Evolutionary conservation across 768 basidiomycete species (phyloP).

Genomic region (Hygrophorus russula): DNA sequence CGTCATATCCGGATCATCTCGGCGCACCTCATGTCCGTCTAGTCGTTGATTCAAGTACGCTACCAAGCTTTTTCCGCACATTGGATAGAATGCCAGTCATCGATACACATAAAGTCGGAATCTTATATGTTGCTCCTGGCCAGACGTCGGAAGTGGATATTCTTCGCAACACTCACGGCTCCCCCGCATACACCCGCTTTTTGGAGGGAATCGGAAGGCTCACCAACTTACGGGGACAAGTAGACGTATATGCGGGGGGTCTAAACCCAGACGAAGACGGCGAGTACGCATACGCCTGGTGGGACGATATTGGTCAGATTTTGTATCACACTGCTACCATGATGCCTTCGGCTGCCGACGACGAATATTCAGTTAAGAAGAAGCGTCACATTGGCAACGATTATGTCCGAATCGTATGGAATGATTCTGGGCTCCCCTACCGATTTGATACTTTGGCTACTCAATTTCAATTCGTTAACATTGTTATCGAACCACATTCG

Average conservation of each 20-base stretch:
- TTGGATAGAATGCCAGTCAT: conserved; percentile 88
- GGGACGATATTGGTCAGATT: conserved; percentile 94
- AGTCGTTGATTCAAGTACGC: conserved; percentile 39
- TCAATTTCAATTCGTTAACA: conserved; percentile 95
- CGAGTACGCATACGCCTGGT: conserved; percentile 97
- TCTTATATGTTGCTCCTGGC: conserved; percentile 91
- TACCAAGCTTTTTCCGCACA: conserved; percentile 48
- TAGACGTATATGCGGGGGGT: conserved; percentile 88
- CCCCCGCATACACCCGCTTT: conserved; percentile 90
- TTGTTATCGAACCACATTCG: conserved; percentile 92
- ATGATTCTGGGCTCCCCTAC: conserved; percentile 87
- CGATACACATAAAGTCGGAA: conserved; percentile 93
- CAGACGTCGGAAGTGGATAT: conserved; percentile 82
- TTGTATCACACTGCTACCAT: conserved; percentile 94
- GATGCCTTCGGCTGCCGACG: conserved; percentile 74
- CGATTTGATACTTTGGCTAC: conserved; percentile 86
- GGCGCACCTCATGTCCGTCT: conserved; percentile 30
- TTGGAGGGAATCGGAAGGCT: conserved; percentile 82
- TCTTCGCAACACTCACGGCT: conserved; percentile 82
- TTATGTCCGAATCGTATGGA: conserved; percentile 93
- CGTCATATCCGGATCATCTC: conserved; percentile 43
- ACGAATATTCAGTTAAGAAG: conserved; percentile 71
- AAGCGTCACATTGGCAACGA: conserved; percentile 97
- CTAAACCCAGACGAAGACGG: conserved; percentile 89
- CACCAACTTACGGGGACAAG: conserved; percentile 80